Conservation (phyloP, 768 basidiomycete genomes). For the Hygrocybe coccinea region DNA sequence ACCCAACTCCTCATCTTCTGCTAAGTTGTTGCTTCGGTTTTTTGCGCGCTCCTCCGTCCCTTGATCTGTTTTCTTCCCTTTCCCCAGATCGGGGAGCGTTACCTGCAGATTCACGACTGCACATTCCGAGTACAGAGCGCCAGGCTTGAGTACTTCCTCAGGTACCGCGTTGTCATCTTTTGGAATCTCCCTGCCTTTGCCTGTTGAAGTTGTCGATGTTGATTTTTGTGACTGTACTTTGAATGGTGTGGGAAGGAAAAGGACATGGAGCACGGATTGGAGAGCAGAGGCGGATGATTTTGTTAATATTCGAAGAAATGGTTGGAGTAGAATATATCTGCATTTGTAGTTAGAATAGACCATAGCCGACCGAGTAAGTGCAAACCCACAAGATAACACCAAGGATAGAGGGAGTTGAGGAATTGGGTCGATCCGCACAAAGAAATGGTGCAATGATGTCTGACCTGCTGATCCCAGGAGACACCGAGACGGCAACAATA, state of each 20-base stretch:
- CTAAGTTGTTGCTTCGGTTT: conserved; percentile 25
- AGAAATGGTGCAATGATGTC: conserved; percentile 62
- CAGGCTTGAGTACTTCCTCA: conserved; percentile 71
- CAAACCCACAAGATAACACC: conserved; percentile 1
- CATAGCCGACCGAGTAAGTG: not conserved
- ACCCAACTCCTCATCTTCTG: conserved; percentile 67
- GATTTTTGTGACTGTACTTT: conserved; percentile 40
- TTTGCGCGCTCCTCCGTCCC: conserved; percentile 20
- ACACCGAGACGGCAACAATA: conserved; percentile 68
- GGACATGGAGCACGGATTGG: conserved; percentile 75
- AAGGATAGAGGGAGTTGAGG: conserved; percentile 47
- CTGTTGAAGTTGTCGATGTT: conserved; percentile 5
- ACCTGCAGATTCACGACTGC: conserved; percentile 52
- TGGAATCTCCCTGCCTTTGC: conserved; percentile 2
- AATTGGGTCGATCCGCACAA: conserved; percentile 41
- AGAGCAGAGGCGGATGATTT: conserved; percentile 61
- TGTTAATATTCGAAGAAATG: conserved; percentile 60
- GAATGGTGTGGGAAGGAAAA: conserved; percentile 79
- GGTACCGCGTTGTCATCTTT: conserved; percentile 18
- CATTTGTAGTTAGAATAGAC: conserved; percentile 19
- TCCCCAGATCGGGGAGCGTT: conserved; percentile 17
- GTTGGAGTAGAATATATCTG: conserved; percentile 62
- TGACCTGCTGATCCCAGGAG: conserved; percentile 68
- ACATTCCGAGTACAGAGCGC: conserved; percentile 73
- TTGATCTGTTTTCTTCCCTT: conserved; percentile 20